Conservation (phyloP, 129 eudicot genomes). For the sunflower (Helianthus annuus) region HanXRQr2.0-SUNRISE NC_035440.2:106670995-106671494, state of each 20-base stretch:
- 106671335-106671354: constrained; percentile 57
- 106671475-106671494: constrained; percentile 72
- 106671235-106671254: background rate
- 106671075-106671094: too few species aligned
- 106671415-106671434: constrained; percentile 2
- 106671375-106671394: constrained; percentile 1
- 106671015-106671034: too few species aligned
- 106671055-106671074: too few species aligned
- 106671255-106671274: constrained; percentile 55
- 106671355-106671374: constrained; percentile 76
- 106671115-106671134: background rate
- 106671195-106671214: background rate
- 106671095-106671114: too few species aligned
- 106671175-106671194: background rate
- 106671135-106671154: background rate
- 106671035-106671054: too few species aligned
- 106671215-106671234: background rate
- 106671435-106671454: constrained; percentile 1
- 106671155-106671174: background rate
- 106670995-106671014: too few species aligned
- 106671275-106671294: constrained; percentile 68
- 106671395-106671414: background rate
- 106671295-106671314: constrained; percentile 61
- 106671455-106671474: constrained; percentile 37
- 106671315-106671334: constrained; percentile 78